A percentile compares a stretch with the other conserved stretches of the same genome.
Conservation (phyloP, 1,284 basidiomycete genomes). For the Ceratobasidium sp. region DNA sequence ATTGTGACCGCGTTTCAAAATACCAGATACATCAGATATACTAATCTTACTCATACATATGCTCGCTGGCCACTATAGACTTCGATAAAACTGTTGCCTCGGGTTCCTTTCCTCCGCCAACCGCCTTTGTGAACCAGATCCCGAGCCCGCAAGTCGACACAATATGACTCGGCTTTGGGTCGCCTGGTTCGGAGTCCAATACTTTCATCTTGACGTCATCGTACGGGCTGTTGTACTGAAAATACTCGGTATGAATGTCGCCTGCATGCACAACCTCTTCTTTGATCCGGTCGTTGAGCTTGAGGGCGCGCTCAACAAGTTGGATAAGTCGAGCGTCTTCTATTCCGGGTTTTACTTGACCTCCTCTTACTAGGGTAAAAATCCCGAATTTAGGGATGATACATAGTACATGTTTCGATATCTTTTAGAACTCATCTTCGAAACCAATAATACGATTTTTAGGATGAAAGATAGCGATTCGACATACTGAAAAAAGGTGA, state of each 20-base stretch:
- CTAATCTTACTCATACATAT: too few species aligned
- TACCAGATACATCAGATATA: too few species aligned
- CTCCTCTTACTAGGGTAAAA: too few species aligned
- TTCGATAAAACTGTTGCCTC: background rate
- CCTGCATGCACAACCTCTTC: background rate
- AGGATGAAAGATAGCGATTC: too few species aligned
- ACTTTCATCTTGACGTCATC: background rate
- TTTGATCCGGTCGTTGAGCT: background rate
- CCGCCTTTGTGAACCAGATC: background rate
- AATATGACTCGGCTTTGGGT: background rate
- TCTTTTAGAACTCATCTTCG: too few species aligned
- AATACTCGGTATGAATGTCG: background rate
- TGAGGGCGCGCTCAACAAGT: background rate
- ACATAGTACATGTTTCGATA: too few species aligned
- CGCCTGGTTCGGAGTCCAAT: background rate
- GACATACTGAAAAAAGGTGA: too few species aligned
- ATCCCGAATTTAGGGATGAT: too few species aligned
- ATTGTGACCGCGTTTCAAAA: too few species aligned
- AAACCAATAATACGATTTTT: too few species aligned
- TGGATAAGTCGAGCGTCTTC: background rate
- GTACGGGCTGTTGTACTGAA: background rate
- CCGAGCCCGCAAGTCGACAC: background rate
- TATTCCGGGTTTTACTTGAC: too few species aligned
- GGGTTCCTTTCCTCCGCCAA: background rate
- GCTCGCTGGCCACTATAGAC: background rate